Conservation (phyloP, 495 filamentous ascomycete species). For the Clavariopsis aquatica region DNA sequence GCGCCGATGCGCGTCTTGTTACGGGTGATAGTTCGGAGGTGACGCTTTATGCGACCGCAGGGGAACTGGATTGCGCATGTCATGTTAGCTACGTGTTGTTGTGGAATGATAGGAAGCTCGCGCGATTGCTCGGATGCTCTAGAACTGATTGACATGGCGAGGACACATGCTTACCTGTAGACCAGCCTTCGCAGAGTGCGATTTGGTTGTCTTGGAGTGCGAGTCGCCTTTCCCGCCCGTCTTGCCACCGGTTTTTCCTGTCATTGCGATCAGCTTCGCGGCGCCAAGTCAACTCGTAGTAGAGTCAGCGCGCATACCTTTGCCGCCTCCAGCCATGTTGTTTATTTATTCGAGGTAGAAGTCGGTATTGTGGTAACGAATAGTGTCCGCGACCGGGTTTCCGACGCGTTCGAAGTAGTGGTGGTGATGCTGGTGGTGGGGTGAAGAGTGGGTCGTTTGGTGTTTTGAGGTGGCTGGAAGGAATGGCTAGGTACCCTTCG, state of each 20-base stretch:
- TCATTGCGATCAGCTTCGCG: slow-evolving; percentile 19
- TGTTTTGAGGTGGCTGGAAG: slow-evolving; percentile 16
- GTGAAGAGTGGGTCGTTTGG: slow-evolving; percentile 18
- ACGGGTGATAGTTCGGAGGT: slow-evolving; percentile 98
- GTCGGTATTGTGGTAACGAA: slow-evolving; percentile 6
- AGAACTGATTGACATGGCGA: neutral
- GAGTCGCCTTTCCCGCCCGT: slow-evolving; percentile 67
- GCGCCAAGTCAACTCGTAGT: neutral
- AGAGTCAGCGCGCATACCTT: slow-evolving; percentile 41
- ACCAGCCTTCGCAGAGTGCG: slow-evolving; percentile 96
- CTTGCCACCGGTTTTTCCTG: slow-evolving; percentile 84
- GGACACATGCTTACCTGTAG: slow-evolving; percentile 76
- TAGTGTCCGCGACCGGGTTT: slow-evolving; percentile 28
- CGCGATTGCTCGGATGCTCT: neutral
- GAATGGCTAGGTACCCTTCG: slow-evolving; percentile 15
- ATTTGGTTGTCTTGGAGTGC: slow-evolving; percentile 88
- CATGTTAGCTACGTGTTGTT: slow-evolving; percentile 23
- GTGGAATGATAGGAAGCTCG: neutral
- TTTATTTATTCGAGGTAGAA: slow-evolving; percentile 4
- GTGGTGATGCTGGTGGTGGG: slow-evolving; percentile 21
- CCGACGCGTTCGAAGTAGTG: slow-evolving; percentile 8
- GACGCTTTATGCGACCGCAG: slow-evolving; percentile 99
- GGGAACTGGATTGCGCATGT: slow-evolving; percentile 68
- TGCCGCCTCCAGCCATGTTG: slow-evolving; percentile 46
- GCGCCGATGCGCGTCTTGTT: slow-evolving; percentile 99